These are phyloP conservation scores for Xanthoparmelia taractica DNA, from an alignment of 495 filamentous ascomycete species.

Conservation along the genomic window DNA sequence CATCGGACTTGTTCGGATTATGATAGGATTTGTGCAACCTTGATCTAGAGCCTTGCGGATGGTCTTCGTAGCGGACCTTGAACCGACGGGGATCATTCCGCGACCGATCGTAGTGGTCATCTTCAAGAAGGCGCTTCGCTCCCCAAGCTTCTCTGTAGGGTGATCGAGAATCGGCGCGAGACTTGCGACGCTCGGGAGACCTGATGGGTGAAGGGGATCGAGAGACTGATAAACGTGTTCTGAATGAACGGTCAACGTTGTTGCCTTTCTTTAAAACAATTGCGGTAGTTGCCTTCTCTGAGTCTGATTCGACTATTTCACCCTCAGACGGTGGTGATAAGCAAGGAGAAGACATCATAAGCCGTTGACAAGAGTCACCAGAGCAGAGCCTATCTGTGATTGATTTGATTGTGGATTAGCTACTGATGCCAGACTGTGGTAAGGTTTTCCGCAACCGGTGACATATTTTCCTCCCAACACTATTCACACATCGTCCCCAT, in stretches of 20 bases:
- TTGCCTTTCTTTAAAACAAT: conserved; percentile 64
- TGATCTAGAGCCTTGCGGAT: conserved; percentile 35
- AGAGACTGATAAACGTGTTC: conserved; percentile 42
- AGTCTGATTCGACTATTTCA: conserved; percentile 74
- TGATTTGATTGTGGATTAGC: conserved; percentile 25
- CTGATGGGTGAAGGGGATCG: conserved; percentile 42
- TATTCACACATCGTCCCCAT: neutral
- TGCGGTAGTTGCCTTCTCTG: conserved; percentile 70
- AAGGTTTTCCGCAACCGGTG: conserved; percentile 31
- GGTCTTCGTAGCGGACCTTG: conserved; percentile 54
- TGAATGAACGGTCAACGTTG: conserved; percentile 69
- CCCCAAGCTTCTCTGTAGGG: conserved; percentile 44
- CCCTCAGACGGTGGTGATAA: conserved; percentile 59
- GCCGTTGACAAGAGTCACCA: conserved; percentile 13
- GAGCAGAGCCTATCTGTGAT: conserved; percentile 9
- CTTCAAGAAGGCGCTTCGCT: conserved; percentile 63
- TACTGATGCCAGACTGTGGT: conserved; percentile 25
- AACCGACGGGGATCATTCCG: conserved; percentile 50
- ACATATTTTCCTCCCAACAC: conserved; percentile 11
- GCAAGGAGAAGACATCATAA: conserved; percentile 38
- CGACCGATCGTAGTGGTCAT: conserved; percentile 48
- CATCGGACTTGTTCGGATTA: conserved; percentile 57
- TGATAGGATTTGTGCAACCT: conserved; percentile 47
- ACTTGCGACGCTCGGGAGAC: conserved; percentile 38
- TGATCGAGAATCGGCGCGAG: conserved; percentile 33